Base-by-base conservation (phyloP, 176 grass and related monocot species). In the Poa pratensis region DNA sequence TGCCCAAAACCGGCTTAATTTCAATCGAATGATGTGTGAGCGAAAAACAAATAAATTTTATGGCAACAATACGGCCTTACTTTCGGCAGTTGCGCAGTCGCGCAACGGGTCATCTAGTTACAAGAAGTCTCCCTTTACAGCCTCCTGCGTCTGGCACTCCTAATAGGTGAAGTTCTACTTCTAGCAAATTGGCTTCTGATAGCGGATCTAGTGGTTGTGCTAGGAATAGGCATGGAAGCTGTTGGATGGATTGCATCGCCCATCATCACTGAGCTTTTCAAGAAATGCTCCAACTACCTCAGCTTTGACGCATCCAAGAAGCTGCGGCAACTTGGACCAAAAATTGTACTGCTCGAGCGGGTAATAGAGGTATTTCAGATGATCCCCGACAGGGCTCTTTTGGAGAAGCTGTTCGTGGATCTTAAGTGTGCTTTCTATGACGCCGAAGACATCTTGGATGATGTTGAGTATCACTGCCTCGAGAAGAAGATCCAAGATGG, bases 391-490 rank as follows among this genome's bases (percentile, higher is more conserved):
- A 83, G 19, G 48, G 13, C 6, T 30, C 55, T 0, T 9, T 51
- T 85, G 49, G 69, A 86, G n/a, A 3, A 19, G 7, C 50, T 67
- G 54, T 52, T 86, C 1, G 27, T 27, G 30, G 69, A 61, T 0
- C 69, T 89, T 20, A 85, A 83, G 16, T 12, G 3, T 45, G 55
- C 69, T 59, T 63, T 83, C 63, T 81, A 86, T 18, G 88, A 90
- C 19, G 73, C 84, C 0, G 78, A 90, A 77, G 69, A 87, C 30
- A 50, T 86, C 37, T 60, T 83, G 23, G 79, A 82, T 69, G 78
- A 55, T 55, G 5, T 78, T 23, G 83, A 90, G 27, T 90, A 90
- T 69, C 11, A 87, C 12, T 51, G 18, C n/a, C 73, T 90, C 23
- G 42, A 90, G 39, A 73, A 45, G 15, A 10, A 80, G 80, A 58